A percentile compares a stretch with the other conserved stretches of the same genome.
These are phyloP conservation scores for Aspergillus nanangensis DNA, from an alignment of 495 filamentous ascomycete species.

Conservation along the genomic window DNA sequence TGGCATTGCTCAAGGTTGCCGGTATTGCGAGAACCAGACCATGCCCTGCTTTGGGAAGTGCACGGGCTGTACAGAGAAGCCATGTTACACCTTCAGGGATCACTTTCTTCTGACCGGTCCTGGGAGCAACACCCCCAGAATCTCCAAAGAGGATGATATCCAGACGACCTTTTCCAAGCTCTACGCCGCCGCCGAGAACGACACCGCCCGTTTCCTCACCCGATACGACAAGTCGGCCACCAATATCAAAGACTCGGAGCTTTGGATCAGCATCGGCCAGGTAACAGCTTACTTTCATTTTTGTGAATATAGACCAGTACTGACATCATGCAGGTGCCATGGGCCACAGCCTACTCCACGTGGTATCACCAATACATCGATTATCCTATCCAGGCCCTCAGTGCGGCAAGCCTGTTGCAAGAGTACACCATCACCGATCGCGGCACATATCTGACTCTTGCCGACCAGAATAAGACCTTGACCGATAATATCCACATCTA, in stretches of 20 bases:
- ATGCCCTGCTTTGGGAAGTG: constrained; percentile 5
- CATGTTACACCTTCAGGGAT: constrained; percentile 32
- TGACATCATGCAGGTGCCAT: constrained; percentile 25
- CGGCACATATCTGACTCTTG: constrained; percentile 33
- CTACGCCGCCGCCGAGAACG: constrained; percentile 19
- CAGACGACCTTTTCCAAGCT: constrained; percentile 25
- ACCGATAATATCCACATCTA: constrained; percentile 26
- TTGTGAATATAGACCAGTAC: neutral
- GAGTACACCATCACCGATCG: constrained; percentile 43
- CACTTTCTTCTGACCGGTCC: constrained; percentile 38
- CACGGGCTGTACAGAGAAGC: neutral
- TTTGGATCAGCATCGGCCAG: constrained; percentile 42
- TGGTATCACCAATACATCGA: constrained; percentile 45
- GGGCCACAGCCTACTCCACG: constrained; percentile 33
- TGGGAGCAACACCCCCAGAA: constrained; percentile 24
- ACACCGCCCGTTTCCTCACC: constrained; percentile 30
- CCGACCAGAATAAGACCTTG: constrained; percentile 10
- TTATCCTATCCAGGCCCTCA: constrained; percentile 39
- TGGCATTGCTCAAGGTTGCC: constrained; percentile 21
- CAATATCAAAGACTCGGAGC: constrained; percentile 42
- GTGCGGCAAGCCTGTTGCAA: constrained; percentile 23
- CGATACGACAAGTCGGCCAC: constrained; percentile 44
- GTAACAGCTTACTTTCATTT: no score
- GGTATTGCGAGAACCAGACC: constrained; percentile 8
- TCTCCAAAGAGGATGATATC: constrained; percentile 16